Base-by-base conservation (phyloP, 2,329 filamentous ascomycete species). In the Knoxdaviesia proteae region DNA sequence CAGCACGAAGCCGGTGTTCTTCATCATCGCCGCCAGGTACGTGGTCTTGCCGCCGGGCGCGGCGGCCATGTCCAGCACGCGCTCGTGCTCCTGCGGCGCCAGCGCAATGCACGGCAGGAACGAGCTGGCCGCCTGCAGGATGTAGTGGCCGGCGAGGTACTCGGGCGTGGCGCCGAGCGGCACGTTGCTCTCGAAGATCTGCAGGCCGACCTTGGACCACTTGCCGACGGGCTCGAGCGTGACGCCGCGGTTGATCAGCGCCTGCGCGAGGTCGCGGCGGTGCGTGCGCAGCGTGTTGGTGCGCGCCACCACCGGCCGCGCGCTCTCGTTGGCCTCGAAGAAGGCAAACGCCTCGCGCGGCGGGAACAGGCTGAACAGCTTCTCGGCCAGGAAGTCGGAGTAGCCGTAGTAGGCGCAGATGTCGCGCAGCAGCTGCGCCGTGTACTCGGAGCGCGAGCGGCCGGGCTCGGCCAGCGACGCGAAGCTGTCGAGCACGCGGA, bases 81-180 rank as follows among this genome's bases (percentile, higher is more conserved):
- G 77, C 65, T 98, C 88, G 51, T 86, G 71, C 59, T 93, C 84
- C 61, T 96, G 88, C 0, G 90, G 90, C 5, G 84, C 87, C 8
- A 98, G 72, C 7, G 90, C 88, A 86, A 98, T 96, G 54, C 94
- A 90, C 48, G 90, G 90, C 41, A 98, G 70, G 67, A 98, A 98
- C 11, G 87, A 94, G 5, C 84, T 92, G 0, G 90, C 90, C 1
- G 90, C 90, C 64, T 98, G 90, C 8, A 98, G 72, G 52, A 98
- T 96, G 64, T 98, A 98, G 60, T 98, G 86, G 11, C 90, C 90
- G 10, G 88, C 87, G 8, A 98, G 74, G 59, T 98, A 98, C 61
- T 98, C 90, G 7, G 90, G 90, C 1, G 90, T 98, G 32, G 90
- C 90, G 70, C 87, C 87, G 1, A 94, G 72, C 3, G 86, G 84